Conservation (phyloP, 257 asterid genomes). For the Salvia hispanica region DNA sequence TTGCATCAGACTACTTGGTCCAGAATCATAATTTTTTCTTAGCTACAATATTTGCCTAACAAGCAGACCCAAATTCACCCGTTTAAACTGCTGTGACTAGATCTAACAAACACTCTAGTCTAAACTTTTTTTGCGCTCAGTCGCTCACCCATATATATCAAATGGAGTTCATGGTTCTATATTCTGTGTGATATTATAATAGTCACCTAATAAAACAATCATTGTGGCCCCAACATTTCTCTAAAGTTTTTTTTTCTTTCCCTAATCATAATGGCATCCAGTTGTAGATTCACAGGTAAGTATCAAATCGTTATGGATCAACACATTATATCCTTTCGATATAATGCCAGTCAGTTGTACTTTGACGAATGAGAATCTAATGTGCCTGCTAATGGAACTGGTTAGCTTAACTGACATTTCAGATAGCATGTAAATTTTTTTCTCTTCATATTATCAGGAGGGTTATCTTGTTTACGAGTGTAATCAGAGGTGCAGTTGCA, state of each 20-base stretch:
- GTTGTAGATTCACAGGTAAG: background rate
- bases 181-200: background rate
- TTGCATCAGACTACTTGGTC: background rate
- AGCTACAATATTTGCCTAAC: conserved; percentile 4
- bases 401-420: conserved; percentile 6
- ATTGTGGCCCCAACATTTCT: conserved; percentile 1
- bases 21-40: background rate
- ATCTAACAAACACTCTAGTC: background rate
- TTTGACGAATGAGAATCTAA: conserved; percentile 7
- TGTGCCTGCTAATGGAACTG: conserved; percentile 19
- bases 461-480: conserved; percentile 97
- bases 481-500: conserved; percentile 80
- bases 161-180: conserved; percentile 16
- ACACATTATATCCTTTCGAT: background rate
- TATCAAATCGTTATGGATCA: conserved; percentile 5
- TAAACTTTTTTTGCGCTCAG: conserved; percentile 6
- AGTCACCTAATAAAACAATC: conserved; percentile 6
- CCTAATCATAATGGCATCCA: background rate
- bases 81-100: background rate
- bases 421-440: background rate
- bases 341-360: conserved; percentile 21
- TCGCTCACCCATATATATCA: background rate
- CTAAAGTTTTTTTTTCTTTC: background rate
- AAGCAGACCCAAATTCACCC: background rate
- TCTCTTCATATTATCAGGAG: conserved; percentile 53